These are phyloP conservation scores for Aureobasidium sp. DNA, from an alignment of 2,329 filamentous ascomycete species.

Conservation along the genomic window DNA sequence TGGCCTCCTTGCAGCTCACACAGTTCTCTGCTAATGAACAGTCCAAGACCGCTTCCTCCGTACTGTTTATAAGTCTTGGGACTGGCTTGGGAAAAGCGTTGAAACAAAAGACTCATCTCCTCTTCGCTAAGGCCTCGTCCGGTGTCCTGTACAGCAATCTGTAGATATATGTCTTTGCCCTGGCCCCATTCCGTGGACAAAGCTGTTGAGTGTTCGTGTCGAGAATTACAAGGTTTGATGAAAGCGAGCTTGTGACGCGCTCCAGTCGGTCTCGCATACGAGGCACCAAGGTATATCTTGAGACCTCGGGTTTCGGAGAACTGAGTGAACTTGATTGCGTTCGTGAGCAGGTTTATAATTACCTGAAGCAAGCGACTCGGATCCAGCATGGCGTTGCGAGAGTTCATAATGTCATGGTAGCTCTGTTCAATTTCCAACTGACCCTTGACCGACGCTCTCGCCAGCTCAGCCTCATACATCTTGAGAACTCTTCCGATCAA, in stretches of 20 bases:
- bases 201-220: constrained; percentile 16
- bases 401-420: constrained; percentile 27
- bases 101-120: constrained; percentile 46
- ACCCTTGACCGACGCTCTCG: constrained; percentile 26
- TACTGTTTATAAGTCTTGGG: constrained; percentile 59
- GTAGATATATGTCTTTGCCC: constrained; percentile 31
- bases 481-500: constrained; percentile 29
- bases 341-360: constrained; percentile 36
- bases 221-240: constrained; percentile 19
- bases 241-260: constrained; percentile 27
- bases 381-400: constrained; percentile 32
- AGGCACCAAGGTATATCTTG: constrained; percentile 32
- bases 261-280: constrained; percentile 25
- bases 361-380: constrained; percentile 37
- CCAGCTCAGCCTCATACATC: constrained; percentile 34
- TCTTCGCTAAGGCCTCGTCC: constrained; percentile 29
- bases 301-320: constrained; percentile 28
- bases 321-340: constrained; percentile 41
- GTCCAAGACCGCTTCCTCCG: constrained; percentile 58
- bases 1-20: constrained; percentile 61
- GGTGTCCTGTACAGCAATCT: constrained; percentile 29
- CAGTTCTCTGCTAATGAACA: constrained; percentile 60
- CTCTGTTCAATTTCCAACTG: constrained; percentile 30
- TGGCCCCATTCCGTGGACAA: constrained; percentile 28
- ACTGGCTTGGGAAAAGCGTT: constrained; percentile 60